These are phyloP conservation scores for Cnidoscolus chayamansa DNA, from an alignment of 441 rosid genomes.

Conservation along the genomic window DNA sequence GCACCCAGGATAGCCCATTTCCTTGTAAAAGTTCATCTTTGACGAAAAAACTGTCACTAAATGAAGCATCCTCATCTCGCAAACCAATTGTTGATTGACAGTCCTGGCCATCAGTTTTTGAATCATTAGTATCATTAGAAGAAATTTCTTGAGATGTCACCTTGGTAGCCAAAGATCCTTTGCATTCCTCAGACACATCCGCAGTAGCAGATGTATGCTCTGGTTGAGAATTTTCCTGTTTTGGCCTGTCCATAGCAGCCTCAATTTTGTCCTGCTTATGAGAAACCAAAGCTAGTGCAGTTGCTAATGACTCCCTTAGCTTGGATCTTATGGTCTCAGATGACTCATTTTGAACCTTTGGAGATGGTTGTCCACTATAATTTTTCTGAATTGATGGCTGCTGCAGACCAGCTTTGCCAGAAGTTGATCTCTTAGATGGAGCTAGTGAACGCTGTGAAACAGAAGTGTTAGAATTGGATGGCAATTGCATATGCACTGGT, in stretches of 20 bases:
- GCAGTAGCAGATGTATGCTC: slow-evolving; percentile 27
- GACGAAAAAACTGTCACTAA: slow-evolving; percentile 63
- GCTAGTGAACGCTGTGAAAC: slow-evolving; percentile 41
- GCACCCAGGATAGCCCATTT: slow-evolving; percentile 87
- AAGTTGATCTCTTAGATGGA: slow-evolving; percentile 41
- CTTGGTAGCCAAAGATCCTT: slow-evolving; percentile 24
- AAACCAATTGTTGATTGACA: slow-evolving; percentile 43
- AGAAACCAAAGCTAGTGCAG: slow-evolving; percentile 72
- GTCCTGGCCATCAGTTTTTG: slow-evolving; percentile 34
- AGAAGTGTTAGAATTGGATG: slow-evolving; percentile 29
- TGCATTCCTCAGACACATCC: slow-evolving; percentile 25
- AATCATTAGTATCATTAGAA: slow-evolving; percentile 23
- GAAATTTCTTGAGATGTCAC: slow-evolving; percentile 30
- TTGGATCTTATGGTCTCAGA: slow-evolving; percentile 78
- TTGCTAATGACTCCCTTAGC: slow-evolving; percentile 77
- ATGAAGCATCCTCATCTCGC: slow-evolving; percentile 58
- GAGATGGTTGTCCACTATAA: slow-evolving; percentile 36
- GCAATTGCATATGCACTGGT: slow-evolving; percentile 40
- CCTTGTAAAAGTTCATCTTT: slow-evolving; percentile 95
- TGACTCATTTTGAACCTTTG: slow-evolving; percentile 44
- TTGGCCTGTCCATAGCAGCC: slow-evolving; percentile 23
- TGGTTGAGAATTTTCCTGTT: slow-evolving; percentile 31
- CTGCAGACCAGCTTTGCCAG: slow-evolving; percentile 40
- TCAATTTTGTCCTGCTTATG: slow-evolving; percentile 37
- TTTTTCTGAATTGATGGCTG: slow-evolving; percentile 33